phyloP scores from a whole-genome alignment of 1,284 basidiomycete genomes.

The Microbotryomycetes sp. region DNA sequence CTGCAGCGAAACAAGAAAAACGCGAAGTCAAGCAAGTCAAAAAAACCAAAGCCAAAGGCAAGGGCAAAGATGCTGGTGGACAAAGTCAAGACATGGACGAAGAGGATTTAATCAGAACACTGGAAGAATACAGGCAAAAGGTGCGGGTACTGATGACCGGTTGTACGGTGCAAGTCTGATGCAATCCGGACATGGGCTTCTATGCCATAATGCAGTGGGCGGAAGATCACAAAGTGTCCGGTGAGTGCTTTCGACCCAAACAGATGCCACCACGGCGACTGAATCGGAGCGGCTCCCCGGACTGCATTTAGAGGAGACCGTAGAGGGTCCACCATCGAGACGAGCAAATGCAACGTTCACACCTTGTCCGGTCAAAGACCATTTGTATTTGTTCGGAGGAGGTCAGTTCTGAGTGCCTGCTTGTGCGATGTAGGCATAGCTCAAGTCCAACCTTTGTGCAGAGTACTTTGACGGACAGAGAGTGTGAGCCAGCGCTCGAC shows the following conservation, averaged over 20 bases:
- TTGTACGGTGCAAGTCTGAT: constrained; percentile 54
- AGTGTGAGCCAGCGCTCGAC: constrained; percentile 20
- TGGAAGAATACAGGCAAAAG: constrained; percentile 48
- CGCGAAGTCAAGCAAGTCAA: constrained; percentile 43
- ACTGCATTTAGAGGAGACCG: constrained; percentile 54
- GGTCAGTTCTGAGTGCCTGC: not conserved
- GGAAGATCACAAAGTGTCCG: constrained; percentile 58
- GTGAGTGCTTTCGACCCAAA: constrained; percentile 1
- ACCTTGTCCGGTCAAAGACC: constrained; percentile 48
- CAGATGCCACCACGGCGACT: too few relatives aligned
- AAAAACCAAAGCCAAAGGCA: constrained; percentile 59
- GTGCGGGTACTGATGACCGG: constrained; percentile 12
- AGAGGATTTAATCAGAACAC: constrained; percentile 69
- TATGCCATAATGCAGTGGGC: constrained; percentile 56
- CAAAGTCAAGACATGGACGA: constrained; percentile 54
- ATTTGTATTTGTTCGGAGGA: constrained; percentile 28
- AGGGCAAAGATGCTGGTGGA: constrained; percentile 50
- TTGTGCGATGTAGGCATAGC: not conserved
- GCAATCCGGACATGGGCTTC: constrained; percentile 42
- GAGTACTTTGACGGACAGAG: constrained; percentile 74
- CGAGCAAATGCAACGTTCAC: constrained; percentile 74
- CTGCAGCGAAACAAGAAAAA: constrained; percentile 5
- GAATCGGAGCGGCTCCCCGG: not conserved
- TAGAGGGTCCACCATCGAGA: constrained; percentile 68
- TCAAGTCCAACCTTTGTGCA: too few relatives aligned